These are phyloP conservation scores for Camellia sinensis DNA, from an alignment of 148 eudicot genomes.

Conservation along the genomic window DNA sequence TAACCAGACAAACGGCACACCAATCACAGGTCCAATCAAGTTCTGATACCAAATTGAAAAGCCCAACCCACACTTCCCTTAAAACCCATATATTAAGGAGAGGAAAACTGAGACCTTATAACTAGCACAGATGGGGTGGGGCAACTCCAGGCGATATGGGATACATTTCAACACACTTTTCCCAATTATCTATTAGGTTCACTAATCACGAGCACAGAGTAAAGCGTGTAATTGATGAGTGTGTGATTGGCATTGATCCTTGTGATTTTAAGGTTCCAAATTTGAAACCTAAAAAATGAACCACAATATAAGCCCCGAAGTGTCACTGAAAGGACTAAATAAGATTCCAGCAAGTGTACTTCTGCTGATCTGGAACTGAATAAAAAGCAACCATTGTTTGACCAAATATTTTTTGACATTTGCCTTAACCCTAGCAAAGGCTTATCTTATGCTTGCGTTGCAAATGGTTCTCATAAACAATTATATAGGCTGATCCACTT, in stretches of 20 bases:
- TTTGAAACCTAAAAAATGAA: not conserved
- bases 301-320: not conserved
- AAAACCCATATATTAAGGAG: no score
- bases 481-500: not conserved
- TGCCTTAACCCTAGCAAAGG: not conserved
- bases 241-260: not conserved
- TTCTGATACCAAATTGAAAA: no score
- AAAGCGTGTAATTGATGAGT: not conserved
- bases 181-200: not conserved
- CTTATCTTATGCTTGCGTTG: not conserved
- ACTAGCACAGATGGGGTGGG: no score
- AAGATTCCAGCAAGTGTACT: not conserved
- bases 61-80: no score
- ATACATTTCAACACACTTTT: no score
- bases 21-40: no score
- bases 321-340: not conserved
- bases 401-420: not conserved
- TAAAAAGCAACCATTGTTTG: not conserved
- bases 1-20: no score
- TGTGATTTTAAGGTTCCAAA: not conserved
- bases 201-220: not conserved
- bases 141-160: no score
- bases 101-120: no score
- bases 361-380: not conserved
- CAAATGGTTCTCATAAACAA: not conserved